Conservation (phyloP, 129 eudicot genomes). For the Escallonia rubra region DNA sequence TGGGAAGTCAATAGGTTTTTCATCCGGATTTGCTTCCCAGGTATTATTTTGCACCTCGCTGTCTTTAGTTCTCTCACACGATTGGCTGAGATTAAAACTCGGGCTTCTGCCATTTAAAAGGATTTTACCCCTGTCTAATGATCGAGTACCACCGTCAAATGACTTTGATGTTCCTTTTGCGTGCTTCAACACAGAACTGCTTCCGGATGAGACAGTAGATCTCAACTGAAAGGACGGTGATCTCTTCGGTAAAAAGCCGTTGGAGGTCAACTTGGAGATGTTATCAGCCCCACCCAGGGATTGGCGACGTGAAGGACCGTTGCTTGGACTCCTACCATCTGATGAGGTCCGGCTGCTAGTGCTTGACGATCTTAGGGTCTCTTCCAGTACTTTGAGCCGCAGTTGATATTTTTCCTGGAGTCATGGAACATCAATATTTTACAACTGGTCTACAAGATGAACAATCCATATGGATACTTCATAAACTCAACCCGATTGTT, state of each 20-base stretch:
- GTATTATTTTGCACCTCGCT: constrained; percentile 38
- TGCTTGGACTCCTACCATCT: constrained; percentile 39
- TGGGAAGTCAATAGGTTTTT: constrained; percentile 49
- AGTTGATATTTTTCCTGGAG: constrained; percentile 74
- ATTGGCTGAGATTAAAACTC: constrained; percentile 49
- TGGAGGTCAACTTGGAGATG: constrained; percentile 39
- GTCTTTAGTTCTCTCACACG: constrained; percentile 63
- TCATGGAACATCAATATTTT: neutral
- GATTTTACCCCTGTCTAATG: constrained; percentile 76
- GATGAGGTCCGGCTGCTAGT: constrained; percentile 31
- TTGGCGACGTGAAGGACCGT: constrained; percentile 44
- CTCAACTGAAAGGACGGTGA: constrained; percentile 58
- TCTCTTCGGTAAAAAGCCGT: constrained; percentile 46
- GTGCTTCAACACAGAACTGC: constrained; percentile 59
- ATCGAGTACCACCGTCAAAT: constrained; percentile 88
- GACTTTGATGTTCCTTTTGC: constrained; percentile 97
- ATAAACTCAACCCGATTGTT: constrained; percentile 5
- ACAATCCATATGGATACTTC: neutral
- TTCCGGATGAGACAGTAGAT: constrained; percentile 52
- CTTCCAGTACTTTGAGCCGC: constrained; percentile 82
- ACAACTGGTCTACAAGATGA: neutral
- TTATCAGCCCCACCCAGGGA: constrained; percentile 47
- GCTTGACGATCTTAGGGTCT: constrained; percentile 64
- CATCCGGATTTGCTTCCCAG: constrained; percentile 63
- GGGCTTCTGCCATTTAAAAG: constrained; percentile 63